A percentile compares a stretch with the other conserved stretches of the same genome.
These are phyloP conservation scores for Colletotrichum orbiculare DNA, from an alignment of 2,329 filamentous ascomycete species.

Conservation along the genomic window DNA sequence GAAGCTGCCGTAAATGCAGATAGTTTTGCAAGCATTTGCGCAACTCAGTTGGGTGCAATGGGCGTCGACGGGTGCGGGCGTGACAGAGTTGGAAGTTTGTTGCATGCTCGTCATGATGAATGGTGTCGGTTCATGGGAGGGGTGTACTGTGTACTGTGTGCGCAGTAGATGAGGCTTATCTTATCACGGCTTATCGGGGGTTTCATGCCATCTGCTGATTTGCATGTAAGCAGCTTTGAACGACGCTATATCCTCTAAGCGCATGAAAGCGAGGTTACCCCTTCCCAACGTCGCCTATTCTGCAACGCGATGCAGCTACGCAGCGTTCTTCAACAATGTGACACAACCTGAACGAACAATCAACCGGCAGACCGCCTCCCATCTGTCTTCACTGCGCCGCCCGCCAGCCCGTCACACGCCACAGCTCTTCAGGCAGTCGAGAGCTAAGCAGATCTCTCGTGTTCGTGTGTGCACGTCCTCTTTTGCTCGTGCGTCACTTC, in stretches of 20 bases:
- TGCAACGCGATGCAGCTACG: conserved; percentile 24
- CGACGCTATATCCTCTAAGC: neutral
- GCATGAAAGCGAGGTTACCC: conserved; percentile 3
- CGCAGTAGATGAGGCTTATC: neutral
- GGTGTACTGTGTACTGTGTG: conserved; percentile 12
- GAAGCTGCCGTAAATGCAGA: conserved; percentile 13
- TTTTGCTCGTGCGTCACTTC: conserved; percentile 15
- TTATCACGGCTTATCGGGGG: conserved; percentile 10
- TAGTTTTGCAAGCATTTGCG: conserved; percentile 13
- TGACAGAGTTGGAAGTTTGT: conserved; percentile 16
- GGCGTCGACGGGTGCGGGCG: conserved; percentile 9
- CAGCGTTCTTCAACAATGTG: conserved; percentile 31
- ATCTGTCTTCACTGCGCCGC: conserved; percentile 29
- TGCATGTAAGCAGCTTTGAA: neutral
- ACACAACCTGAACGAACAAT: conserved; percentile 11
- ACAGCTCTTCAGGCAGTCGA: conserved; percentile 1
- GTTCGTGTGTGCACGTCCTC: neutral
- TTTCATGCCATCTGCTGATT: neutral
- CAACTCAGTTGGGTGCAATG: conserved; percentile 26
- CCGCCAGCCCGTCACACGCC: conserved; percentile 18
- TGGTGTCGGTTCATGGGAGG: too few species aligned
- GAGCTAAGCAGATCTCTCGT: conserved; percentile 10
- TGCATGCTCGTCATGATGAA: too few species aligned
- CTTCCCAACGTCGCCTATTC: conserved; percentile 1
- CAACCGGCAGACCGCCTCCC: conserved; percentile 10